Conservation (phyloP, 192 early-diverging fungal genomes). For the Podila minutissima region DNA sequence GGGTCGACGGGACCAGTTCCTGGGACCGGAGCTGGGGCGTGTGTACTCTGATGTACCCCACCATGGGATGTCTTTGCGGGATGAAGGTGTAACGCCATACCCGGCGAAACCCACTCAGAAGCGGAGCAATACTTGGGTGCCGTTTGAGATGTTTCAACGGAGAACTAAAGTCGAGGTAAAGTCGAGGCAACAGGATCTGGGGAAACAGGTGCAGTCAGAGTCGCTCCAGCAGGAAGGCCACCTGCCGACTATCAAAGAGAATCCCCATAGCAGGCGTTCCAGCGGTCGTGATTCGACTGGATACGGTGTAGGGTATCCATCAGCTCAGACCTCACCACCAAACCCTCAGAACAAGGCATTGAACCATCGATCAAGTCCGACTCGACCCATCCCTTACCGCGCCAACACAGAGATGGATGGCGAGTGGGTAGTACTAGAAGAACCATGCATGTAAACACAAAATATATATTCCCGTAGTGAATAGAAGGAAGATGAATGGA, state of each 20-base stretch:
- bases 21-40: neutral
- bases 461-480: no score
- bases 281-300: no score
- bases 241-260: no score
- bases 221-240: neutral
- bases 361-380: neutral
- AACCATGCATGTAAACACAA: neutral
- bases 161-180: neutral
- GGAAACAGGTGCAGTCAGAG: neutral
- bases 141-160: neutral
- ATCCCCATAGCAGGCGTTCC: no score
- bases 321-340: neutral
- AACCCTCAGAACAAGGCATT: no score
- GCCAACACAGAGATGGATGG: slow-evolving; percentile 15
- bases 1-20: neutral
- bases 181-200: neutral
- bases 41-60: neutral
- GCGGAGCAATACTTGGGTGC: neutral
- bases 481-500: no score
- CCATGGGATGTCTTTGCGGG: neutral
- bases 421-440: slow-evolving; percentile 10
- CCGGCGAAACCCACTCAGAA: neutral
- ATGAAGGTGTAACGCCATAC: neutral
- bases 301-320: neutral
- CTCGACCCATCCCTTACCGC: neutral